Evolutionary conservation across 352 stramenopile species (phyloP).

Genomic region (Globisporangium viniferum): DNA sequence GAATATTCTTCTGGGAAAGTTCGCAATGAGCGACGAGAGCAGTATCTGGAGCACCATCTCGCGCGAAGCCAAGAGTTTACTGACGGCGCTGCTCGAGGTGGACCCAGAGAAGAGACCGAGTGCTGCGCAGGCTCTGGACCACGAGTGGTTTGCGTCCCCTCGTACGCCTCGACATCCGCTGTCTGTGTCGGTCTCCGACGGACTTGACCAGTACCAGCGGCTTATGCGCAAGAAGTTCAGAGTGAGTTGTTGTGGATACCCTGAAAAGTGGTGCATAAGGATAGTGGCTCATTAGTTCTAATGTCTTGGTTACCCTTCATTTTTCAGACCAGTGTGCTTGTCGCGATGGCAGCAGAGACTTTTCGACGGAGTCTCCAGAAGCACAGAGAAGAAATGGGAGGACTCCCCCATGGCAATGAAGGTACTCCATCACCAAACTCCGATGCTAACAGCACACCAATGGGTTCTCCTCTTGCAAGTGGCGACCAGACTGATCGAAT

Average conservation of each 20-base stretch:
- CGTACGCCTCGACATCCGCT: slow-evolving; percentile 49
- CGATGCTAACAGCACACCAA: neutral
- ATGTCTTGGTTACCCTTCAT: neutral
- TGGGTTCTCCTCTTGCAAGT: neutral
- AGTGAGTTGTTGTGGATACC: slow-evolving; percentile 20
- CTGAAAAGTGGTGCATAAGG: neutral
- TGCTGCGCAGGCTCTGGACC: slow-evolving; percentile 30
- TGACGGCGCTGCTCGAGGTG: slow-evolving; percentile 34
- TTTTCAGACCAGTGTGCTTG: slow-evolving; percentile 51
- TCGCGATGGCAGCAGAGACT: slow-evolving; percentile 49
- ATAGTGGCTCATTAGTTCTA: neutral
- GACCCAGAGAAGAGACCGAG: slow-evolving; percentile 29
- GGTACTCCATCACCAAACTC: neutral
- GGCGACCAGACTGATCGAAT: neutral
- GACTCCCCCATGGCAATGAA: neutral
- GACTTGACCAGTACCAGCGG: slow-evolving; percentile 50
- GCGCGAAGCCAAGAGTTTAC: slow-evolving; percentile 43
- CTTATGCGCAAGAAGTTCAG: slow-evolving; percentile 68
- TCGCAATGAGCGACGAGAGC: slow-evolving; percentile 32
- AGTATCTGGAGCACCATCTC: slow-evolving; percentile 49
- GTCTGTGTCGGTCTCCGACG: slow-evolving; percentile 41
- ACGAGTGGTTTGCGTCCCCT: slow-evolving; percentile 48
- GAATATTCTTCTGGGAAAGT: slow-evolving; percentile 43
- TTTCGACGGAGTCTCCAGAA: slow-evolving; percentile 49
- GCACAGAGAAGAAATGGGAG: slow-evolving; percentile 15